Percentiles rank a stretch among this genome's conserved stretches.
Conservation (phyloP, 257 asterid species). For the Penstemon newberryi region DNA sequence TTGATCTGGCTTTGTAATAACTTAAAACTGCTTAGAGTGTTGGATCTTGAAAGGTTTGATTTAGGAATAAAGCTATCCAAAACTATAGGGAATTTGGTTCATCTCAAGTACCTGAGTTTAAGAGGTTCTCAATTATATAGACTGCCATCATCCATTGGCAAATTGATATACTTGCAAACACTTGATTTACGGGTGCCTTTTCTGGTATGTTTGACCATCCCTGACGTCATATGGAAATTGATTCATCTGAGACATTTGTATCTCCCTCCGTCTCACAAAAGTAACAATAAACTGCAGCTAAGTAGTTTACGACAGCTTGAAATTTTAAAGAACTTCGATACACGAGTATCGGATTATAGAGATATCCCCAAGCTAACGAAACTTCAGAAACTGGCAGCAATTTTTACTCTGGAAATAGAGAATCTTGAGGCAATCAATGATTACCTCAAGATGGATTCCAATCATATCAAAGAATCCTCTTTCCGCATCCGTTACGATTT, state of each 20-base stretch:
- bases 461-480: conserved; percentile 38
- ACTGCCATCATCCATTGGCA: conserved; percentile 46
- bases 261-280: conserved; percentile 53
- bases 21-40: conserved; percentile 39
- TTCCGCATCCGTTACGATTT: conserved; percentile 45
- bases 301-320: conserved; percentile 43
- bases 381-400: conserved; percentile 50
- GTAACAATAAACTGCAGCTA: conserved; percentile 37
- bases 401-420: conserved; percentile 32
- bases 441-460: conserved; percentile 26
- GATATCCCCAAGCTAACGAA: conserved; percentile 44
- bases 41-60: conserved; percentile 52
- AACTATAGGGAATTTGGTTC: conserved; percentile 40
- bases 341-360: conserved; percentile 43
- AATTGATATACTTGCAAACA: conserved; percentile 43
- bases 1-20: conserved; percentile 38
- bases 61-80: conserved; percentile 38
- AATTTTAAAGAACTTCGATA: conserved; percentile 45
- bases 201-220: conserved; percentile 44
- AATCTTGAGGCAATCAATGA: conserved; percentile 35
- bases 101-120: conserved; percentile 52
- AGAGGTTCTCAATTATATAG: conserved; percentile 34
- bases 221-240: conserved; percentile 48
- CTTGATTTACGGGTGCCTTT: conserved; percentile 46
- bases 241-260: conserved; percentile 45